Conservation (phyloP, 352 stramenopile species). For the Albugo laibachii region DNA sequence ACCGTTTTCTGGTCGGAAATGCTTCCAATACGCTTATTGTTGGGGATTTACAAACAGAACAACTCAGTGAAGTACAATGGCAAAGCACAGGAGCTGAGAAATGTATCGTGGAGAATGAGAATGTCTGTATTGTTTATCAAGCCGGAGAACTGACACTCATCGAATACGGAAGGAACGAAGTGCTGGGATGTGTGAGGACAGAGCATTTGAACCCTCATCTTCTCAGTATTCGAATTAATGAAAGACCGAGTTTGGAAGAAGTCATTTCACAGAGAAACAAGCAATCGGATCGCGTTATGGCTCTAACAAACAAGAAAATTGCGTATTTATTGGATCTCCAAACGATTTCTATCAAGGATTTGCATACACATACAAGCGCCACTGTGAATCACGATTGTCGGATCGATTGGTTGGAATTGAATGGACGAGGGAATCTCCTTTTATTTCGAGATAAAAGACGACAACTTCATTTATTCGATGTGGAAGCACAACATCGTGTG, state of each 20-base stretch:
- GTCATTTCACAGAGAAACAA: conserved; percentile 11
- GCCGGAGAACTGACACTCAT: conserved; percentile 84
- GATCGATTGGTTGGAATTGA: conserved; percentile 91
- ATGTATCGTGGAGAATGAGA: conserved; percentile 90
- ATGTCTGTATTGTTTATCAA: conserved; percentile 80
- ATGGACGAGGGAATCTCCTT: conserved; percentile 74
- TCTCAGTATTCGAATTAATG: conserved; percentile 86
- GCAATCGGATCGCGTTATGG: conserved; percentile 8
- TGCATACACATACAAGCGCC: conserved; percentile 52
- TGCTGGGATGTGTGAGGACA: conserved; percentile 80
- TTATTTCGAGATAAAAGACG: conserved; percentile 86
- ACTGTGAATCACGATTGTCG: conserved; percentile 83
- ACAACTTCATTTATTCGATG: conserved; percentile 83
- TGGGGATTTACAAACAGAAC: conserved; percentile 79
- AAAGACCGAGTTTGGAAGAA: conserved; percentile 28
- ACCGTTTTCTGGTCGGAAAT: conserved; percentile 82
- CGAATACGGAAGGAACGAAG: conserved; percentile 87
- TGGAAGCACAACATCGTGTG: conserved; percentile 64
- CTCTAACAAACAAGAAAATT: conserved; percentile 80
- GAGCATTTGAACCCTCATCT: conserved; percentile 83
- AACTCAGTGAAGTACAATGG: conserved; percentile 86
- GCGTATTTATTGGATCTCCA: conserved; percentile 86
- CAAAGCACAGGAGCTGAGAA: conserved; percentile 76
- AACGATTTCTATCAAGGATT: conserved; percentile 80
- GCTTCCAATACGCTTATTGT: conserved; percentile 84